Percentiles rank a stretch among this genome's conserved stretches.
Evolutionary conservation across 345 rosid species (phyloP).

Genomic region (Gossypium sturtianum): DNA sequence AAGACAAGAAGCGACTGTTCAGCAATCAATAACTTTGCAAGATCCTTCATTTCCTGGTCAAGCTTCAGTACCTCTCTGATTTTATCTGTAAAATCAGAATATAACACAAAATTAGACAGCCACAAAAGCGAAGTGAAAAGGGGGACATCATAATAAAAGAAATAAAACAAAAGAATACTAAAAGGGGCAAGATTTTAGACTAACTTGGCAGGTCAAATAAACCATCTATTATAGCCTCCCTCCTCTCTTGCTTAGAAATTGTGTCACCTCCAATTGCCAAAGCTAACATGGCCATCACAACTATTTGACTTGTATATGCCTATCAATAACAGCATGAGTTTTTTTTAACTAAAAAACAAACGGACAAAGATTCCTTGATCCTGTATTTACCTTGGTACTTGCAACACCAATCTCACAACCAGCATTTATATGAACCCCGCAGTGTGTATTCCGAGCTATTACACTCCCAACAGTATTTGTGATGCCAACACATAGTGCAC

Average conservation of each 20-base stretch:
- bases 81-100: constrained; percentile 44
- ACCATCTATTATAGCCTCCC: constrained; percentile 92
- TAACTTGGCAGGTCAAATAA: constrained; percentile 81
- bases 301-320: constrained; percentile 98
- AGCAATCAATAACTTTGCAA: constrained; percentile 63
- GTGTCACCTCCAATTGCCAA: constrained; percentile 80
- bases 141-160: background rate
- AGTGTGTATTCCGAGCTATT: constrained; percentile 5
- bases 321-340: constrained; percentile 15
- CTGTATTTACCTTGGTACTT: constrained; percentile 69
- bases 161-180: constrained; percentile 1
- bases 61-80: constrained; percentile 80
- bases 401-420: constrained; percentile 97
- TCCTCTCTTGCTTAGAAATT: constrained; percentile 63
- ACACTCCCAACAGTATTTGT: constrained; percentile 58
- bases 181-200: constrained; percentile 10
- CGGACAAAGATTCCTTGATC: background rate
- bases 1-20: constrained; percentile 93
- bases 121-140: background rate
- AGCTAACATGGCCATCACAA: constrained; percentile 91
- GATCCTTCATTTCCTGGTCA: constrained; percentile 79
- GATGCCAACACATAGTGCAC: constrained; percentile 94
- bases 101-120: background rate
- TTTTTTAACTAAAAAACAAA: background rate
- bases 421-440: constrained; percentile 42